Conservation (phyloP, 441 rosid genomes). For the Geranium incanum region DNA sequence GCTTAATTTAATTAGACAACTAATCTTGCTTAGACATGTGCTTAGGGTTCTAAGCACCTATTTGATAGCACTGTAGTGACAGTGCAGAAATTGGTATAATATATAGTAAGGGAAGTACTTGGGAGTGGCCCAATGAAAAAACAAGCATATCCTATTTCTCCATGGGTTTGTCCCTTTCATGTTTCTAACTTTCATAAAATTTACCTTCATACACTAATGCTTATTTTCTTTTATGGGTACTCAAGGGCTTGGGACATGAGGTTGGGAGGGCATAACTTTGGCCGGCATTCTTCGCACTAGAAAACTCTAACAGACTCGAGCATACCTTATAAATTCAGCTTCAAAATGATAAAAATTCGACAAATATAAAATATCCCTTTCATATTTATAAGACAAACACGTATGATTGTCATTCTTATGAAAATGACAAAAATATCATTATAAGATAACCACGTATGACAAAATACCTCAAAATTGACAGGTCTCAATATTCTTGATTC, state of each 20-base stretch:
- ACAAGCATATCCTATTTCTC: conserved; percentile 7
- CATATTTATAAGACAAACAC: too few relatives aligned
- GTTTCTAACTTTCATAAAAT: background rate
- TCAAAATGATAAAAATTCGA: too few relatives aligned
- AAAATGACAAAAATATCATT: too few relatives aligned
- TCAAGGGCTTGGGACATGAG: background rate
- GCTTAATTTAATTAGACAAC: background rate
- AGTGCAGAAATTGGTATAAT: background rate
- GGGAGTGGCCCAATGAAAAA: conserved; percentile 6
- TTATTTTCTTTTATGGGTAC: background rate
- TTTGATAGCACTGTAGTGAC: conserved; percentile 1
- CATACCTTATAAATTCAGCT: too few relatives aligned
- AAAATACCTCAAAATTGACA: too few relatives aligned
- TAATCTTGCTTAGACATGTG: conserved; percentile 4
- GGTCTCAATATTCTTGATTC: too few relatives aligned
- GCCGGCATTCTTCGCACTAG: too few relatives aligned
- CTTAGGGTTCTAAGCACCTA: background rate
- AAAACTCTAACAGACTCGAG: too few relatives aligned
- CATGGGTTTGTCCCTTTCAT: conserved; percentile 5
- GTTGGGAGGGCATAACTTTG: background rate
- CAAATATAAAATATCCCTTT: too few relatives aligned
- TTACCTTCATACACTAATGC: background rate
- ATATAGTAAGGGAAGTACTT: background rate
- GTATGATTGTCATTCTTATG: too few relatives aligned
- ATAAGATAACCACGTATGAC: too few relatives aligned